phyloP scores from a whole-genome alignment of 495 filamentous ascomycete species.

The Trichoderma orchidacearum region DNA sequence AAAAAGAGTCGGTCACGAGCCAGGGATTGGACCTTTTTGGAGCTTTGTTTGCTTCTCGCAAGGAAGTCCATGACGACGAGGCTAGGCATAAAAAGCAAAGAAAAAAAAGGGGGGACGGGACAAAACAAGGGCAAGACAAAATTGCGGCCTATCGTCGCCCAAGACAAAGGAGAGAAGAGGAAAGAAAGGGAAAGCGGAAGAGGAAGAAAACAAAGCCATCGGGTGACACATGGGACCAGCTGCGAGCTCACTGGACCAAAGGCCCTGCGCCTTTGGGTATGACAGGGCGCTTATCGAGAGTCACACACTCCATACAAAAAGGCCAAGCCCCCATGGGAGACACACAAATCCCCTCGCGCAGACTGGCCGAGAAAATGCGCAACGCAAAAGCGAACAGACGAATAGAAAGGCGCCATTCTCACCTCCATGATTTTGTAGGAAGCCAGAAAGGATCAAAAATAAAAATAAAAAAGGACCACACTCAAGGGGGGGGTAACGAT shows the following conservation, averaged over 20 bases:
- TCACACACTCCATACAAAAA: background rate
- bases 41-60: background rate
- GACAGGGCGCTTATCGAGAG: background rate
- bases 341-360: background rate
- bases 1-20: background rate
- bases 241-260: background rate
- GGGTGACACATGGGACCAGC: background rate
- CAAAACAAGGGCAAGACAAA: no score
- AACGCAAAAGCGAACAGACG: background rate
- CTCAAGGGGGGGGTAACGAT: no score
- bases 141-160: no score
- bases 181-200: background rate
- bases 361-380: background rate
- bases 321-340: no score
- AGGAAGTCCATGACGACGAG: background rate
- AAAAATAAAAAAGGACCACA: no score
- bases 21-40: background rate
- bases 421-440: background rate
- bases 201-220: background rate
- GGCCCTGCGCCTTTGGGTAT: background rate
- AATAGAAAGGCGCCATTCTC: background rate
- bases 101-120: no score
- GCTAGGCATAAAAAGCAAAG: background rate
- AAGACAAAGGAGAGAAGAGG: background rate
- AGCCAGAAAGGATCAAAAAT: background rate